Evolutionary conservation across 768 basidiomycete genomes (phyloP).

Genomic region (Kondoa subrosea): DNA sequence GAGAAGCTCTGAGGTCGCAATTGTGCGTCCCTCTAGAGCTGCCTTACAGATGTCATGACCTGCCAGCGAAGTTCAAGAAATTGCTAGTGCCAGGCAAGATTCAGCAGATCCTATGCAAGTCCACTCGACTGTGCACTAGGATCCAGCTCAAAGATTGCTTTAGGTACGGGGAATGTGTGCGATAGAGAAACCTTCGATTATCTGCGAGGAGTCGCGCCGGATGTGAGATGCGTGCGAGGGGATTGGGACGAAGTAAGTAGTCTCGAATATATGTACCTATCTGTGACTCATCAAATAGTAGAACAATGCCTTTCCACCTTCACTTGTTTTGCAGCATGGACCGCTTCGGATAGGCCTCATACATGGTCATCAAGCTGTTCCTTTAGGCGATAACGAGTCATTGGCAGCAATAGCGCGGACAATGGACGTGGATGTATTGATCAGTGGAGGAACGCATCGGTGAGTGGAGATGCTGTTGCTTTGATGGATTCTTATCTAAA

Average conservation of each 20-base stretch:
- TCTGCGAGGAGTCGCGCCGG: conserved; percentile 67
- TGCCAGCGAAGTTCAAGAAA: conserved; percentile 93
- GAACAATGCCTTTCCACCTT: conserved; percentile 59
- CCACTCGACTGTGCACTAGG: not conserved
- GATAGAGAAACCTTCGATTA: conserved; percentile 97
- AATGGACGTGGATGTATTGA: conserved; percentile 92
- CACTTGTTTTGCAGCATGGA: conserved; percentile 58
- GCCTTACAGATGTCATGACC: conserved; percentile 43
- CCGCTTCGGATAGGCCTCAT: conserved; percentile 83
- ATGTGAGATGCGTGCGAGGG: conserved; percentile 77
- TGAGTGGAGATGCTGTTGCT: conserved; percentile 34
- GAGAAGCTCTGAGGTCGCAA: not conserved
- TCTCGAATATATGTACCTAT: not conserved
- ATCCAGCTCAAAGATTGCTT: not conserved
- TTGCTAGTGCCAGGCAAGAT: conserved; percentile 88
- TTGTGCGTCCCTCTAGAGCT: not conserved
- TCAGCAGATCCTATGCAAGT: conserved; percentile 63
- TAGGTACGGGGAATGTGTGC: conserved; percentile 80
- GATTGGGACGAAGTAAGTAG: conserved; percentile 78
- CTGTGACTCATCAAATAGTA: conserved; percentile 26
- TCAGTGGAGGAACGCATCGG: conserved; percentile 90
- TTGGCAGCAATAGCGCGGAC: conserved; percentile 71
- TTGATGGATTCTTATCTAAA: not conserved
- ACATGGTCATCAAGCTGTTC: conserved; percentile 85
- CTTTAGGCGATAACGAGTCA: conserved; percentile 81